phyloP scores from a whole-genome alignment of 495 filamentous ascomycete species.

The Neurospora sp. region DNA sequence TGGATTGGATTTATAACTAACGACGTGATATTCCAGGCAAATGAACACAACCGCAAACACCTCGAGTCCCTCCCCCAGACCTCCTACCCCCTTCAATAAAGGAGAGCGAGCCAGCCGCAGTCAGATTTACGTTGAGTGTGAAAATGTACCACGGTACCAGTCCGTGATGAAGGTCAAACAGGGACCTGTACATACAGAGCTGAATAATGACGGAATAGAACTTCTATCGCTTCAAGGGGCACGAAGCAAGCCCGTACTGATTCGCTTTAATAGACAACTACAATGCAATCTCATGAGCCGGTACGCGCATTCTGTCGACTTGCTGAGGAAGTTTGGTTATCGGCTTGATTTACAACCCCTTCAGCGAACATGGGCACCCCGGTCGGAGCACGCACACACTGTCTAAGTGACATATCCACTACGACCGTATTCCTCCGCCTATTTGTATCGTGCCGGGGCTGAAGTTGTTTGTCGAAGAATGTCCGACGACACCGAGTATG shows the following conservation, averaged over 20 bases:
- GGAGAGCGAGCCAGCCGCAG: background rate
- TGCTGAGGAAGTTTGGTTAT: background rate
- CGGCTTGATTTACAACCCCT: background rate
- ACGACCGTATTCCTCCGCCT: background rate
- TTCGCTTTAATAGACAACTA: background rate
- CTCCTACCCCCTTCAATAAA: constrained; percentile 50
- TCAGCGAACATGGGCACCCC: background rate
- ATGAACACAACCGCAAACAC: constrained; percentile 74
- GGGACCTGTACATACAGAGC: background rate
- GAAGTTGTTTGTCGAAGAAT: background rate
- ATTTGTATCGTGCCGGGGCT: background rate
- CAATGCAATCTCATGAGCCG: background rate
- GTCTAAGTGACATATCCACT: background rate
- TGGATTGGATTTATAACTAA: background rate
- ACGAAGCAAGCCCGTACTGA: background rate
- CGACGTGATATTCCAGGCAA: constrained; percentile 44
- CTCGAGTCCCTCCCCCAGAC: constrained; percentile 71
- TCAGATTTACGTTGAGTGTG: background rate
- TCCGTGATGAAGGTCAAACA: background rate
- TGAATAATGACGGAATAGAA: background rate
- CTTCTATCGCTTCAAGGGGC: background rate
- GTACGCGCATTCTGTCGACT: background rate
- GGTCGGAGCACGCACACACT: background rate
- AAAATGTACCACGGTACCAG: background rate
- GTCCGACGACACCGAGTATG: background rate